Conservation (phyloP, 768 basidiomycete species). For the Psilocybe cyanescens region DNA sequence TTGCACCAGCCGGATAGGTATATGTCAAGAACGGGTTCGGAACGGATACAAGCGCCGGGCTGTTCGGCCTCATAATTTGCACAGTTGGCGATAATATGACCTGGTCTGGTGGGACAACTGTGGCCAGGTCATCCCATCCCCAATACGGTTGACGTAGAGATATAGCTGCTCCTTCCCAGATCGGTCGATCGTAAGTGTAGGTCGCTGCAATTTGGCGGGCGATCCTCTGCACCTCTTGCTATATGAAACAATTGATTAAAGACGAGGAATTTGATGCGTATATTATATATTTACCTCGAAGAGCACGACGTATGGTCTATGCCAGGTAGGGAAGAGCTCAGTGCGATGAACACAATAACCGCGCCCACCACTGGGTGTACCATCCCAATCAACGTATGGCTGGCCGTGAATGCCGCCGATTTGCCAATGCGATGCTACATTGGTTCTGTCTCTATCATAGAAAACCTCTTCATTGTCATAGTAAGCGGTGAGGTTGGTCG, state of each 20-base stretch:
- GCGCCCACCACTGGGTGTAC: conserved; percentile 29
- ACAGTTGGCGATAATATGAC: conserved; percentile 37
- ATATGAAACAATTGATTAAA: not conserved
- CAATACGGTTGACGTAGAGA: conserved; percentile 20
- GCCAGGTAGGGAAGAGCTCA: conserved; percentile 58
- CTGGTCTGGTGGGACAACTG: conserved; percentile 41
- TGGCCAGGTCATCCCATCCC: conserved; percentile 11
- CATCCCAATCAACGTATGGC: conserved; percentile 50
- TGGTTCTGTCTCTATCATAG: conserved; percentile 29
- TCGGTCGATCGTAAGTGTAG: conserved; percentile 34
- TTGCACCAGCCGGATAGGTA: too few species aligned
- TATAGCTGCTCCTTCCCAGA: conserved; percentile 36
- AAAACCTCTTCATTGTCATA: conserved; percentile 20
- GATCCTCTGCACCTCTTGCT: conserved; percentile 51
- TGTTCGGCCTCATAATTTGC: conserved; percentile 35
- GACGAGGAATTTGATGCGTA: too few species aligned
- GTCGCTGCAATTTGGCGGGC: conserved; percentile 44
- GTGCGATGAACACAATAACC: conserved; percentile 63
- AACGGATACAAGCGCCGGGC: conserved; percentile 19
- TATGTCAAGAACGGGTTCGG: conserved; percentile 19
- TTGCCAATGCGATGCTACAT: conserved; percentile 34
- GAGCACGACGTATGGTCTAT: conserved; percentile 53
- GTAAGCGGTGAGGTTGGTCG: too few species aligned
- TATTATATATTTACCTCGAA: conserved; percentile 41
- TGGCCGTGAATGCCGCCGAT: conserved; percentile 43